Base-by-base conservation (phyloP, 176 grass and related monocot genomes). In the Hsuehochloa calcarea region DNA sequence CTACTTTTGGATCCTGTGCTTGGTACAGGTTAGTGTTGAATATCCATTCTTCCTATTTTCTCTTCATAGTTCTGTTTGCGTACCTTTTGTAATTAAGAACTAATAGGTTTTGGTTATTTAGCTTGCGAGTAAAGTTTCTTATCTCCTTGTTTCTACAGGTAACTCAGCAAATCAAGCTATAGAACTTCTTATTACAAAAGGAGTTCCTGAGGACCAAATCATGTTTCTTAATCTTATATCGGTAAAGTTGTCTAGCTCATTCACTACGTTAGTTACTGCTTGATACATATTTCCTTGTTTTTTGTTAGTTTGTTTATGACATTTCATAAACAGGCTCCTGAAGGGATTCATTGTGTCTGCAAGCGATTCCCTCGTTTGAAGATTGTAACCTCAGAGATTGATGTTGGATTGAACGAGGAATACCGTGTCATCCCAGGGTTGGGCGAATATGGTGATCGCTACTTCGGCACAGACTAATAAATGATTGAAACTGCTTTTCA, bases 141-240 rank as follows among this genome's bases (percentile, higher is more conserved):
- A 55, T 54, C 25, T 14, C 31, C 25, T 83, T 51, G 2, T 74
- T 70, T 64, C 14, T 74, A 20, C 58, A 98, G 93, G 95, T n/a
- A 98, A 98, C 72, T 98, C 95, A 45, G 87, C 93, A 68, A 88
- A 70, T 77, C 91, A 98, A 88, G 95, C 93, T 69, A 98, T 98
- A 70, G 82, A 88, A 43, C 88, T 98, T 41, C 85, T 98, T 59
- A 90, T 93, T 69, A 79, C 80, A 17, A 95, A 91, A 75, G 95
- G 93, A 70, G 93, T 98, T 77, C 93, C 89, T 55, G 95, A 98
- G 80, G 65, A 87, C 25, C 87, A 80, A 43, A 95, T 98, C 75
- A 95, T 98, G 70, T 98, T 98, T 77, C 91, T 98, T 27, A 98
- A 88, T 80, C 95, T 98, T 37, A 92, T 95, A 27, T 98, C 89